phyloP scores from a whole-genome alignment of 495 filamentous ascomycete genomes.

The Astrothelium macrocarpum region DNA sequence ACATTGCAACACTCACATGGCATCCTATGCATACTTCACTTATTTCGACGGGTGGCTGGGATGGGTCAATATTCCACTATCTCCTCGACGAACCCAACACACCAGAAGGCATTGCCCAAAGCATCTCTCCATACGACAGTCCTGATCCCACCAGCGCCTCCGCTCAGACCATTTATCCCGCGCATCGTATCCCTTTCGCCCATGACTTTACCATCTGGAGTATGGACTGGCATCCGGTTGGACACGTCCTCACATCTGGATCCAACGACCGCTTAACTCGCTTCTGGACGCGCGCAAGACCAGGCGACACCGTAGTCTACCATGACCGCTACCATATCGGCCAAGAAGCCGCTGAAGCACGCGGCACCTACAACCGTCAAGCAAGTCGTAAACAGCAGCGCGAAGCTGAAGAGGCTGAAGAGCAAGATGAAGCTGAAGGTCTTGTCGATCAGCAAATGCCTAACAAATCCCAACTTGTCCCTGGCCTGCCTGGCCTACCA shows the following conservation, averaged over 20 bases:
- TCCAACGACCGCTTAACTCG: constrained; percentile 94
- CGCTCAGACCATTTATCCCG: constrained; percentile 78
- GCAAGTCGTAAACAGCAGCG: constrained; percentile 68
- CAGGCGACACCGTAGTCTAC: constrained; percentile 72
- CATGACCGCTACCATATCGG: constrained; percentile 92
- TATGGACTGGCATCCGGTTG: constrained; percentile 91
- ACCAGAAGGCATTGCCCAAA: constrained; percentile 55
- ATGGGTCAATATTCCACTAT: constrained; percentile 86
- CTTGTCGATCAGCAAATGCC: constrained; percentile 91
- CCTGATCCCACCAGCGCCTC: constrained; percentile 66
- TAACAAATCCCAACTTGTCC: constrained; percentile 34
- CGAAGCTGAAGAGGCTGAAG: constrained; percentile 85
- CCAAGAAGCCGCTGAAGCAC: constrained; percentile 82
- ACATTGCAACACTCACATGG: constrained; percentile 85
- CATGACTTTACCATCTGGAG: constrained; percentile 95
- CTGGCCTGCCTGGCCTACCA: constrained; percentile 42
- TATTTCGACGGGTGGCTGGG: constrained; percentile 81
- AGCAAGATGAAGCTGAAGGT: constrained; percentile 85
- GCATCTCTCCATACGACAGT: constrained; percentile 72
- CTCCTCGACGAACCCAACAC: constrained; percentile 84
- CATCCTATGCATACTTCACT: constrained; percentile 83
- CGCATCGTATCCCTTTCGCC: constrained; percentile 72
- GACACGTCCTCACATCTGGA: constrained; percentile 95
- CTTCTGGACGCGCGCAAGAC: constrained; percentile 86
- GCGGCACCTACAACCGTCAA: constrained; percentile 83